Percentiles rank a stretch among this genome's conserved stretches.
Conservation (phyloP, 2,329 filamentous ascomycete species). For the Apiospora pterosperma region DNA sequence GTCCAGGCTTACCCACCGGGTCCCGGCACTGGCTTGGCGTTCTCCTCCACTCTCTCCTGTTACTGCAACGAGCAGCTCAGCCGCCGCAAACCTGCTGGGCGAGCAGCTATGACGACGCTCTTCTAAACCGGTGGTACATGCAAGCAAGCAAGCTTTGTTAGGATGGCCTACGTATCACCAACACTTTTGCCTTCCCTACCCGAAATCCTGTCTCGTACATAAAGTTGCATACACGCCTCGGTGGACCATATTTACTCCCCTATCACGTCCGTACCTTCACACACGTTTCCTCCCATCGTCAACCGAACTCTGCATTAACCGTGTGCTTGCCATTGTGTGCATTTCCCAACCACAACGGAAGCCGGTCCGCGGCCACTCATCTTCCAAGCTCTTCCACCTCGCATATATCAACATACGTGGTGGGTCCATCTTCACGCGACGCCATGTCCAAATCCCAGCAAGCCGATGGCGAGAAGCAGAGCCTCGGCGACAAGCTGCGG, state of each 20-base stretch:
- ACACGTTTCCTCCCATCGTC: not conserved
- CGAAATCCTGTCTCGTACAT: not conserved
- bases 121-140: not conserved
- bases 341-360: not conserved
- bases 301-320: not conserved
- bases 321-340: not conserved
- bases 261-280: not conserved
- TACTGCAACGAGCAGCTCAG: not conserved
- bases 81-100: not conserved
- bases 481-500: slow-evolving; percentile 46
- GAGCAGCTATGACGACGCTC: not conserved
- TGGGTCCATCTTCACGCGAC: not conserved
- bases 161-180: not conserved
- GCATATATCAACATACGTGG: not conserved
- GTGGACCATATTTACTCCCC: not conserved
- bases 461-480: not conserved
- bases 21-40: not conserved
- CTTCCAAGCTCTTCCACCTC: not conserved
- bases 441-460: not conserved
- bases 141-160: not conserved
- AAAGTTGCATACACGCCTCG: not conserved
- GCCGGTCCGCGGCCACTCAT: not conserved
- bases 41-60: too few relatives aligned
- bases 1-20: not conserved
- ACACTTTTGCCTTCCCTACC: not conserved